Evolutionary conservation across 495 filamentous ascomycete species (phyloP).

Genomic region (Penicillium daleae): DNA sequence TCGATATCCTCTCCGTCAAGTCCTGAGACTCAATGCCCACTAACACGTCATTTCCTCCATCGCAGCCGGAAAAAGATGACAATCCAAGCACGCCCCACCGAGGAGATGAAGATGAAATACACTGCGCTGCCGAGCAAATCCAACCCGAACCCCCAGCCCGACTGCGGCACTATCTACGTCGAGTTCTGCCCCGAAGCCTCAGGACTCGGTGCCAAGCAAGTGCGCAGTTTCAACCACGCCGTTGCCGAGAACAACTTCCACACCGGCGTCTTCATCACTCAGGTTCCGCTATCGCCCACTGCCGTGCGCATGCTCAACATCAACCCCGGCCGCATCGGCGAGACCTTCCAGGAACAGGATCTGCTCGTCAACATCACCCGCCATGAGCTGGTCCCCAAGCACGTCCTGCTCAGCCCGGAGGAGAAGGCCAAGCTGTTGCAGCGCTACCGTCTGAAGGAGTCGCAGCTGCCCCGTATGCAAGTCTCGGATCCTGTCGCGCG

Average conservation of each 20-base stretch:
- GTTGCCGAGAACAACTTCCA: constrained; percentile 76
- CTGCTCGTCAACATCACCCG: constrained; percentile 97
- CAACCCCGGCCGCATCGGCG: constrained; percentile 77
- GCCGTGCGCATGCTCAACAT: constrained; percentile 72
- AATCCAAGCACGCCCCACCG: constrained; percentile 81
- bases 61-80: constrained; percentile 78
- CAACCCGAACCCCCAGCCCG: constrained; percentile 65
- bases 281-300: constrained; percentile 77
- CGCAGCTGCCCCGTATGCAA: constrained; percentile 91
- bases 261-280: constrained; percentile 86
- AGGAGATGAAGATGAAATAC: constrained; percentile 83
- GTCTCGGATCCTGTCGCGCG: constrained; percentile 87
- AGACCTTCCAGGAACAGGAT: constrained; percentile 94
- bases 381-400: constrained; percentile 94
- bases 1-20: background rate
- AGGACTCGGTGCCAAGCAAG: constrained; percentile 83
- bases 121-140: constrained; percentile 63
- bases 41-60: constrained; percentile 26
- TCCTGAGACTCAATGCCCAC: constrained; percentile 18
- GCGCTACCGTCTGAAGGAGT: constrained; percentile 95
- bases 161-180: constrained; percentile 89
- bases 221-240: constrained; percentile 83
- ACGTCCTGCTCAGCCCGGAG: constrained; percentile 84
- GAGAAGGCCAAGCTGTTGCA: constrained; percentile 84
- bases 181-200: constrained; percentile 80